phyloP scores from a whole-genome alignment of 2,329 filamentous ascomycete species.

The Fusarium vanettenii region DNA sequence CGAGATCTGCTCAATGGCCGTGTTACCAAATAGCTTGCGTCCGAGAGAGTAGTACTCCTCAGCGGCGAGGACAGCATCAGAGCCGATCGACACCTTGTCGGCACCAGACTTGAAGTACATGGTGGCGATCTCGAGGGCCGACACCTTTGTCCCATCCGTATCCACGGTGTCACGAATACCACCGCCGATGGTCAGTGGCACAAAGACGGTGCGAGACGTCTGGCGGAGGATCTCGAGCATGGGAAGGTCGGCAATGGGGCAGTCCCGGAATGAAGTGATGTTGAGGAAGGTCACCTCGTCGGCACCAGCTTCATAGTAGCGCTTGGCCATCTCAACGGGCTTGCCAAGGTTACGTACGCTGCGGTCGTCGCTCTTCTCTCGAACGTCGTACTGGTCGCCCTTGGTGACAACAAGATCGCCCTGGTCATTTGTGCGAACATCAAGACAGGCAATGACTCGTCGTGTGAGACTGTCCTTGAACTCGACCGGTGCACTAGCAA shows the following conservation, averaged over 20 bases:
- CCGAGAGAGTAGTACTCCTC: conserved; percentile 87
- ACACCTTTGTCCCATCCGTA: conserved; percentile 85
- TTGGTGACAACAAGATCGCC: conserved; percentile 98
- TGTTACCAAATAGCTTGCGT: conserved; percentile 78
- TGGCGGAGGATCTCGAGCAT: conserved; percentile 94
- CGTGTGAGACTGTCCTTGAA: conserved; percentile 81
- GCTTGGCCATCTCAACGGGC: conserved; percentile 91
- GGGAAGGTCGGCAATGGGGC: conserved; percentile 88
- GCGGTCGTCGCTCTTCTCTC: conserved; percentile 78
- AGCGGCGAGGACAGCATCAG: conserved; percentile 91
- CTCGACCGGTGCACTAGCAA: conserved; percentile 21
- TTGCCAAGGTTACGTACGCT: conserved; percentile 93
- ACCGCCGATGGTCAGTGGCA: conserved; percentile 93
- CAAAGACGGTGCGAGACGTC: conserved; percentile 92
- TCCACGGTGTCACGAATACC: conserved; percentile 95
- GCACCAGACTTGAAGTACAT: conserved; percentile 98
- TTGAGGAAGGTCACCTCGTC: conserved; percentile 98
- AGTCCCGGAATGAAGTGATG: conserved; percentile 98
- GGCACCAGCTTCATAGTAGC: conserved; percentile 95
- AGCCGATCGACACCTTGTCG: conserved; percentile 97
- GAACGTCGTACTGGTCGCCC: conserved; percentile 98
- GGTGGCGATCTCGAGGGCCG: conserved; percentile 90
- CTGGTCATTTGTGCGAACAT: conserved; percentile 92
- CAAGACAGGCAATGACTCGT: conserved; percentile 93
- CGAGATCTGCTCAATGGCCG: conserved; percentile 95